Conservation (phyloP, 148 eudicot genomes). For the Silene conica region DNA sequence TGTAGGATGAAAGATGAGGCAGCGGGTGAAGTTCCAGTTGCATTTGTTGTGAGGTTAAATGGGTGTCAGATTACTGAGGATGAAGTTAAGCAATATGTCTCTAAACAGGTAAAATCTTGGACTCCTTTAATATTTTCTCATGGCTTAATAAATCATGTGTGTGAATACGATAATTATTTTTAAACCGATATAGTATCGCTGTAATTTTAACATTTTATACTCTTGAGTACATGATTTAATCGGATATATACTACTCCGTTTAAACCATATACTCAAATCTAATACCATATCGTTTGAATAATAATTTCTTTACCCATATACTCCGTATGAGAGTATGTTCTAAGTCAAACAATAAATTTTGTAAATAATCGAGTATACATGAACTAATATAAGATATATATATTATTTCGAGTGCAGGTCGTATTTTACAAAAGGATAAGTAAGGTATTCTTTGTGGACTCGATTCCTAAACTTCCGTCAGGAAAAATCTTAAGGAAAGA, state of each 20-base stretch:
- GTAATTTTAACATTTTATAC: too few relatives aligned
- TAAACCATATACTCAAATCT: too few relatives aligned
- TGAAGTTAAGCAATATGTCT: conserved; percentile 62
- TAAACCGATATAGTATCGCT: too few relatives aligned
- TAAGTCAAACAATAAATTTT: too few relatives aligned
- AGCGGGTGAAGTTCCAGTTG: conserved; percentile 92
- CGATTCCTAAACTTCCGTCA: conserved; percentile 83
- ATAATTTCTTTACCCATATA: too few relatives aligned
- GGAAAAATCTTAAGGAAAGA: conserved; percentile 95
- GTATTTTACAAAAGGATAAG: conserved; percentile 78
- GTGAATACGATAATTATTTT: too few relatives aligned
- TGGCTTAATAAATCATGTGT: too few relatives aligned
- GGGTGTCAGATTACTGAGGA: conserved; percentile 72
- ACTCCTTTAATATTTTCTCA: too few relatives aligned
- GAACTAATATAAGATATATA: neutral
- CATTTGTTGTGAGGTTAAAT: conserved; percentile 70
- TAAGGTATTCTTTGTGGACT: conserved; percentile 62
- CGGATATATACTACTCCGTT: too few relatives aligned
- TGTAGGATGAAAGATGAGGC: conserved; percentile 75
- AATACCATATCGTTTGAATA: too few relatives aligned
- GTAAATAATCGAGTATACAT: neutral
- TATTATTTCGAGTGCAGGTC: conserved; percentile 40
- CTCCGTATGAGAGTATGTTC: too few relatives aligned
- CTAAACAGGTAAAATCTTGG: conserved; percentile 85
- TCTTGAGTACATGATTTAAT: too few relatives aligned